Base-by-base conservation (phyloP, 2,329 filamentous ascomycete species). In the Exophiala oligosperma region DNA sequence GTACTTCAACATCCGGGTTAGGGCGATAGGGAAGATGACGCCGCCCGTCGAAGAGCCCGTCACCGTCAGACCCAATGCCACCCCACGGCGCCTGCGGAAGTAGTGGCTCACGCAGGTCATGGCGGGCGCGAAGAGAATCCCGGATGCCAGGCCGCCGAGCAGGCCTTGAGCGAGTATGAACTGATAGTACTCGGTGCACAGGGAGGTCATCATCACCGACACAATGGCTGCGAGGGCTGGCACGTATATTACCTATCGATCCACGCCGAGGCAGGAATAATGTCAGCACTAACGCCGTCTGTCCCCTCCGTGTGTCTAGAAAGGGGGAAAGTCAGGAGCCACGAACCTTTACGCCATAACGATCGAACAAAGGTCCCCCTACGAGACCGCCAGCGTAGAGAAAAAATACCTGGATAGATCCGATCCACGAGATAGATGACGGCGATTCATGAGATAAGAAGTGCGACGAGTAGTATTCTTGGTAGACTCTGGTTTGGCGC, bases 331-430 rank as follows among this genome's bases (percentile, higher is more conserved):
- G 2, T 35, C 32, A 9, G 32, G 26, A 9, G 2, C 68, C 65
- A 17, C 71, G 59, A 66, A 35, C 32, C 32, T 35, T 80, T 57
- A 75, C 74, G 14, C 72, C 70, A 4, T 77, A 78, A 1, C 70
- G 70, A 61, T 97, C 92, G 68, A 96, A 96, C 23, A 96, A 76
- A 0, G 92, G 92, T 0, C 92, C 92, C 49, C 94, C 86, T 65
- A 94, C 91, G 35, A 96, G 81, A 28, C 92, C 91, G 51, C 90
- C 86, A 68, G 92, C 89, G 73, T 96, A 94, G 56, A 87, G 83
- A 23, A 96, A 76, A 67, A 94, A 94, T 6, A 89, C 84, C 69
- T 92, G 94, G 47, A 95, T 75, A 54, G 88, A 88, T 68, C 94
- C 93, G 61, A 96, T 90, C 91, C 92, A 96, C 7, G 90, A 90